Evolutionary conservation across 768 basidiomycete genomes (phyloP).

Genomic region (Amanita subjunquillea): DNA sequence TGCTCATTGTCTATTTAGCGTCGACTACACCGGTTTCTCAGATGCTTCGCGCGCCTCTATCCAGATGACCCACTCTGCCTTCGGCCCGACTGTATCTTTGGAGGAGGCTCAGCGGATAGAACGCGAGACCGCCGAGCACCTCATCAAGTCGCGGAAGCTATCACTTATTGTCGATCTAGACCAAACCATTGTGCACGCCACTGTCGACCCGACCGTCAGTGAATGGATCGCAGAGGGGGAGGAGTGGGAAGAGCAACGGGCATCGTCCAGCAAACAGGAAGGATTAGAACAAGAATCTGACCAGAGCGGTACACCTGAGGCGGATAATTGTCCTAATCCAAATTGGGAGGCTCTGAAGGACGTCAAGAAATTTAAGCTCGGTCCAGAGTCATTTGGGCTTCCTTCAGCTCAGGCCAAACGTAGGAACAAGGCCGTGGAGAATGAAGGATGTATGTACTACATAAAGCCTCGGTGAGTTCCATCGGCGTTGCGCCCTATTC

Average conservation of each 20-base stretch:
- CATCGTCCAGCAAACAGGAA: conserved; percentile 17
- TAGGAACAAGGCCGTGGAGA: conserved; percentile 57
- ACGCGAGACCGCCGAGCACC: conserved; percentile 66
- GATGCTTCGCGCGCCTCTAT: conserved; percentile 82
- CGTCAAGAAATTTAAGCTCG: conserved; percentile 80
- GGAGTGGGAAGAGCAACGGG: conserved; percentile 59
- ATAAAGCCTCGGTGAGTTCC: conserved; percentile 84
- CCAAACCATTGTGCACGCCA: conserved; percentile 98
- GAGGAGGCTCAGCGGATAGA: conserved; percentile 90
- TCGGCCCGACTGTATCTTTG: conserved; percentile 84
- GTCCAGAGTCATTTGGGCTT: conserved; percentile 61
- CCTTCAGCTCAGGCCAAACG: conserved; percentile 35
- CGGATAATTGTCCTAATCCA: conserved; percentile 64
- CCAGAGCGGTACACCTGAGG: conserved; percentile 24
- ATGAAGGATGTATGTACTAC: conserved; percentile 89
- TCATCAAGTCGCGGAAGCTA: conserved; percentile 68
- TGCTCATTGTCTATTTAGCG: conserved; percentile 21
- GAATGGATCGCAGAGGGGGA: conserved; percentile 91
- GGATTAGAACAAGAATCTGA: conserved; percentile 24
- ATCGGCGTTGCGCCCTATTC: conserved; percentile 6
- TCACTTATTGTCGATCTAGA: conserved; percentile 97
- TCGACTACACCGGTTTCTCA: conserved; percentile 82
- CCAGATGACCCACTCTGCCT: conserved; percentile 90
- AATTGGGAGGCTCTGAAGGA: conserved; percentile 91
- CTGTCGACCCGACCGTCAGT: conserved; percentile 95